These are phyloP conservation scores for Deuterostichococcus epilithicus DNA, from an alignment of 139 green algal genomes.

Conservation along the genomic window DNA sequence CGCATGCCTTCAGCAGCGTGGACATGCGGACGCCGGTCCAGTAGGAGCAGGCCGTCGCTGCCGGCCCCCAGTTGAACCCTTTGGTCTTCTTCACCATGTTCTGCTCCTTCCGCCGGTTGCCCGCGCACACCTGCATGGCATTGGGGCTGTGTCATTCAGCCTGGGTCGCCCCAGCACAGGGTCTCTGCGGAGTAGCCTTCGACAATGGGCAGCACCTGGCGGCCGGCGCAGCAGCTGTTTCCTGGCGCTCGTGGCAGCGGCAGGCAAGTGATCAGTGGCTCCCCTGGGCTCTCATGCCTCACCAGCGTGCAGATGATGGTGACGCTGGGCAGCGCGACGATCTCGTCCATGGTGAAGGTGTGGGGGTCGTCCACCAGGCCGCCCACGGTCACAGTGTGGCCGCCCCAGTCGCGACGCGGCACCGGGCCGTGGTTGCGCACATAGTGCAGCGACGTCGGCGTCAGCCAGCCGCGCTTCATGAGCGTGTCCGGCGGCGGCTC, in stretches of 20 bases:
- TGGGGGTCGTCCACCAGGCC: constrained; percentile 71
- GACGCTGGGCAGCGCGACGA: constrained; percentile 74
- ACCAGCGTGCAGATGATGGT: constrained; percentile 67
- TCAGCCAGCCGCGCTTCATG: constrained; percentile 79
- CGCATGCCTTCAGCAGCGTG: constrained; percentile 71
- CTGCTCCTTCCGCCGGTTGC: constrained; percentile 96
- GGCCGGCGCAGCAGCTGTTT: too few species aligned
- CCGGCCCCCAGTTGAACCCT: constrained; percentile 88
- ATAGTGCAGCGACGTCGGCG: constrained; percentile 77
- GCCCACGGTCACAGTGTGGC: constrained; percentile 63
- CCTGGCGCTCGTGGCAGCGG: too few species aligned
- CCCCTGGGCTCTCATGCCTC: too few species aligned
- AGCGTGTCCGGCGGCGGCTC: constrained; percentile 83
- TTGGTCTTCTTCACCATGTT: constrained; percentile 99
- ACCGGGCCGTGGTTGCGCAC: constrained; percentile 89
- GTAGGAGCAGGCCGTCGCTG: constrained; percentile 8
- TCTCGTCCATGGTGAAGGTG: constrained; percentile 86
- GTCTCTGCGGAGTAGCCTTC: too few species aligned
- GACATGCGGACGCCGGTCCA: constrained; percentile 91
- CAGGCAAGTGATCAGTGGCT: too few species aligned
- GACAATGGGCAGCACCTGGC: too few species aligned
- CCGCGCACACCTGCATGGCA: constrained; percentile 60
- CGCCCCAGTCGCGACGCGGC: constrained; percentile 52
- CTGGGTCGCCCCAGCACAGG: too few species aligned
- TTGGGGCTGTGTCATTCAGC: background rate